Evolutionary conservation across 169 alveolate species (phyloP).

Genomic region (Toxoplasma gondii): DNA sequence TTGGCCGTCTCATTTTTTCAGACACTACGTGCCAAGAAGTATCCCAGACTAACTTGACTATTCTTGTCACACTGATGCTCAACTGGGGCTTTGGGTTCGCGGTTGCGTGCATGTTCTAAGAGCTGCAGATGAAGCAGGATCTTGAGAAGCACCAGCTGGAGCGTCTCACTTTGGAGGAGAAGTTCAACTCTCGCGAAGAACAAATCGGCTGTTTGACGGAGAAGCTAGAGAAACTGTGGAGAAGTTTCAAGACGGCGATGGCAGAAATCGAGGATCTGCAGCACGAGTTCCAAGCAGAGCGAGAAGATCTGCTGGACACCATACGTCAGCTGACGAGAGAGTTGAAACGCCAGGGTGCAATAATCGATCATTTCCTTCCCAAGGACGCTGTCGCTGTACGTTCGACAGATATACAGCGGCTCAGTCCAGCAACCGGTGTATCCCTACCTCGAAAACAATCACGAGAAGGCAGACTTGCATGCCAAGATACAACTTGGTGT

Average conservation of each 20-base stretch:
- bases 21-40: no score
- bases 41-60: no score
- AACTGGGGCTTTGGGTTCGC: no score
- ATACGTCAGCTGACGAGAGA: conserved; percentile 78
- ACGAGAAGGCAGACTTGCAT: neutral
- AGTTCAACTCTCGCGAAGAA: conserved; percentile 72
- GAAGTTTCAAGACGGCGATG: conserved; percentile 75
- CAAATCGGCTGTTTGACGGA: conserved; percentile 60
- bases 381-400: conserved; percentile 73
- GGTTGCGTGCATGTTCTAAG: neutral
- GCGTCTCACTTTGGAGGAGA: conserved; percentile 58
- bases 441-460: neutral
- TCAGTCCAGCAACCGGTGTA: neutral
- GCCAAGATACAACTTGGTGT: neutral
- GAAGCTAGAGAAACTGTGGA: conserved; percentile 73
- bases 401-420: neutral
- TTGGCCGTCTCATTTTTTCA: no score
- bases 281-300: conserved; percentile 80
- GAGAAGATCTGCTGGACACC: conserved; percentile 82
- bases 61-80: no score
- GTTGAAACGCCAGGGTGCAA: conserved; percentile 77
- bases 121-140: conserved; percentile 54
- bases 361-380: conserved; percentile 81
- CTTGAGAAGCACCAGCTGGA: conserved; percentile 72
- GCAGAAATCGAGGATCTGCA: conserved; percentile 81